phyloP scores from a whole-genome alignment of 208 protist species.

The Leishmania aethiopica region DNA sequence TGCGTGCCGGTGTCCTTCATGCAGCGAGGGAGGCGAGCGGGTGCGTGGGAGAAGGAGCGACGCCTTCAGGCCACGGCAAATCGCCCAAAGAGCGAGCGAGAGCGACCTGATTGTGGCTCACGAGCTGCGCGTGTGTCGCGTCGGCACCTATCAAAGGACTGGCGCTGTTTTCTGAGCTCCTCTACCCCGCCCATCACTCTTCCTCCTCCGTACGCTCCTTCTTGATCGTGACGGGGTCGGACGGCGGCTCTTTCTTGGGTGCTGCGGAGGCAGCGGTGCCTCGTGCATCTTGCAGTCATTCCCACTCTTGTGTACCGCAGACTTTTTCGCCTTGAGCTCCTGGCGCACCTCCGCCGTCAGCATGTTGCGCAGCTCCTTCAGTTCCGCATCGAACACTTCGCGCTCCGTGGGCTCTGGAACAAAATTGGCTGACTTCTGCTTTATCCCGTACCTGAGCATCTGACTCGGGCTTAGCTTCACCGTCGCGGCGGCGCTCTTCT shows the following conservation, averaged over 20 bases:
- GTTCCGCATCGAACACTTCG: conserved; percentile 55
- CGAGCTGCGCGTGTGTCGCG: not conserved
- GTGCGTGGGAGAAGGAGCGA: not conserved
- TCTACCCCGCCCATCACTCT: conserved; percentile 1
- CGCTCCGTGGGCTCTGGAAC: conserved; percentile 65
- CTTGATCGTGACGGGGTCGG: conserved; percentile 13
- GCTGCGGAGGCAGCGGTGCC: no score
- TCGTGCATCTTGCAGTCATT: not conserved
- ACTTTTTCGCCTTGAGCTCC: conserved; percentile 19
- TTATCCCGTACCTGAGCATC: conserved; percentile 80
- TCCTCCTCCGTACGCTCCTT: conserved; percentile 20
- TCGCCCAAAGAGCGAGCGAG: not conserved
- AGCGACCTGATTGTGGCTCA: not conserved
- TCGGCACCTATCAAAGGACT: not conserved
- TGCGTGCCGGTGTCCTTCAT: not conserved
- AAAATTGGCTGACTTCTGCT: conserved; percentile 60
- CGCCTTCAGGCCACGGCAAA: not conserved
- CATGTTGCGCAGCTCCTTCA: conserved; percentile 33
- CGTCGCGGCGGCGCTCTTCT: conserved; percentile 27
- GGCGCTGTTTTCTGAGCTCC: not conserved
- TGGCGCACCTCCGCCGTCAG: conserved; percentile 36
- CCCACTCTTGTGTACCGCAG: not conserved
- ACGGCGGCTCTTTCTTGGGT: conserved; percentile 18
- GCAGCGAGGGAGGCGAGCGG: not conserved
- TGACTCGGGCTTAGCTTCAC: conserved; percentile 71